phyloP scores from a whole-genome alignment of 371 early-diverging fungal species.

The Blakeslea trispora region DNA sequence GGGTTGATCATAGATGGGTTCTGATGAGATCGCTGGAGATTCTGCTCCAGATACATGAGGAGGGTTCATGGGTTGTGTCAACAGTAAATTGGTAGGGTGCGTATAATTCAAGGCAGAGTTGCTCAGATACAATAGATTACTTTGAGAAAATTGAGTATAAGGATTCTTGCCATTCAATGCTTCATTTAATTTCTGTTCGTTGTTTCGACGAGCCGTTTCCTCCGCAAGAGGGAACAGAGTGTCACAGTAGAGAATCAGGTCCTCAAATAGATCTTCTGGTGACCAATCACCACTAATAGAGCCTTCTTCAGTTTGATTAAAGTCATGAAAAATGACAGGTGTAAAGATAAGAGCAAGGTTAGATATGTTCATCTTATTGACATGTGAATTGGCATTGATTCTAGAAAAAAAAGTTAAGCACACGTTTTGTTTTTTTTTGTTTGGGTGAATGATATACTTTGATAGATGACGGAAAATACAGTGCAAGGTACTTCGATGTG shows the following conservation, averaged over 20 bases:
- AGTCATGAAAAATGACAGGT: slow-evolving; percentile 51
- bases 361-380: slow-evolving; percentile 51
- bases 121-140: slow-evolving; percentile 20
- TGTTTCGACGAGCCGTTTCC: slow-evolving; percentile 15
- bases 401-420: too few relatives aligned
- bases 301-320: slow-evolving; percentile 36
- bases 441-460: too few relatives aligned
- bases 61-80: slow-evolving; percentile 27
- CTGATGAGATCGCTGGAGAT: not conserved
- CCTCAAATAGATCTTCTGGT: slow-evolving; percentile 35
- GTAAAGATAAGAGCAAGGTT: slow-evolving; percentile 49
- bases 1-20: not conserved
- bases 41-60: not conserved
- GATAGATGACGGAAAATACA: slow-evolving; percentile 51
- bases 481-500: slow-evolving; percentile 55
- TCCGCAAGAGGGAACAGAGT: slow-evolving; percentile 25
- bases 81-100: slow-evolving; percentile 7
- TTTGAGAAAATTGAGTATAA: slow-evolving; percentile 23
- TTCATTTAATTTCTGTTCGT: slow-evolving; percentile 17
- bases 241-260: slow-evolving; percentile 24
- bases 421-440: too few relatives aligned
- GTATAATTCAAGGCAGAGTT: not conserved
- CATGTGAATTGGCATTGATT: slow-evolving; percentile 35
- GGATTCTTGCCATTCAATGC: slow-evolving; percentile 22
- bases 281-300: slow-evolving; percentile 24